Base-by-base conservation (phyloP, 352 stramenopile genomes). In the Globisporangium solare region DNA sequence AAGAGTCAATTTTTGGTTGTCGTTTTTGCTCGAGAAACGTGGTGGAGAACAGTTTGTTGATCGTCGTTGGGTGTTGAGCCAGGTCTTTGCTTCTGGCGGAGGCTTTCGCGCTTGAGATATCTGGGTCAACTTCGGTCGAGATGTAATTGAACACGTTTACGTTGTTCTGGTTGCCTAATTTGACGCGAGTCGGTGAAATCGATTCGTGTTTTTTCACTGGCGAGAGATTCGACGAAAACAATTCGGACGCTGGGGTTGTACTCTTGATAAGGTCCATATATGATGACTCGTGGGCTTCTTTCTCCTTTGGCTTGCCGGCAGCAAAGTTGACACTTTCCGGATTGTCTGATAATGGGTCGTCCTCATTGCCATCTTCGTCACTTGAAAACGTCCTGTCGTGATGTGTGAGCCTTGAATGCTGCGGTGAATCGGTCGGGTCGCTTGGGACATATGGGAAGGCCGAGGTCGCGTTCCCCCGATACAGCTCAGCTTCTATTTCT, bases 401-500 rank as follows among this genome's bases (percentile, higher is more conserved):
- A 17, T 53, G 56, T 7, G 22, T 57, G 20, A 57, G 32, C 22
- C 5, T 35, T 57, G 39, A 14, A 52, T 43, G 39, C 49, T 21
- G 51, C 32, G 40, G n/a, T 5, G 35, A n/a, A 20, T 35, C 40
- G 15, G 21, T 40, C 46, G 14, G 20, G 12, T 12, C 31, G 18
- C 5, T 32, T 11, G 12, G 6, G 4, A 13, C 2, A 41, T 6
- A 22, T 40, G 6, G n/a, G 18, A 14, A 18, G 21, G 21, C 6
- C 3, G 6, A 15, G 11, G 20, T 39, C 4, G 17, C 8, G 18
- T 46, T 15, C 3, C 58, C 51, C 14, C 47, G 51, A n/a, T 39
- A 27, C 11, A 66, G 53, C 12, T 66, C 54, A 3, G 52, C 40
- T 45, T 66, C 59, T 1, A 66, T 58, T 57, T 62, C 46, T 27